Conservation (phyloP, 2,329 filamentous ascomycete species). For the Cercospora zeae-maydis region DNA sequence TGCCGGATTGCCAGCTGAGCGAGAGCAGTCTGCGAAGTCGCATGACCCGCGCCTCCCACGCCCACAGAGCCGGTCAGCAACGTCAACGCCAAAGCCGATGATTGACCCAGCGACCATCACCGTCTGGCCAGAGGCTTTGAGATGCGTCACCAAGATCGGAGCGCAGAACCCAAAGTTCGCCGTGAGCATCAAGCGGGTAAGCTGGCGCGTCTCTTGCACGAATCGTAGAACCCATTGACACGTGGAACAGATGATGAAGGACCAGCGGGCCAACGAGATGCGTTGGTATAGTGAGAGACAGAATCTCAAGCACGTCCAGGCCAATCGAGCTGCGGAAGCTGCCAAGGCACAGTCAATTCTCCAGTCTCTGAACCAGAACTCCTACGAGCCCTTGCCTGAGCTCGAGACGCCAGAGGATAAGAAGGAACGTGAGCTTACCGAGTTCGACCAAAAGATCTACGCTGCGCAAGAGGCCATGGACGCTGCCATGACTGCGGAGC, state of each 20-base stretch:
- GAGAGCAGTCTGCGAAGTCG: neutral
- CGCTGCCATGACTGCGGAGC: conserved; percentile 52
- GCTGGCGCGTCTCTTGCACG: conserved; percentile 9
- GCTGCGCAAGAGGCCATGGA: conserved; percentile 58
- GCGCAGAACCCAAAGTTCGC: conserved; percentile 44
- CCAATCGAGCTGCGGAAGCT: conserved; percentile 28
- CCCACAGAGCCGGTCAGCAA: conserved; percentile 25
- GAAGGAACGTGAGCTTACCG: conserved; percentile 52
- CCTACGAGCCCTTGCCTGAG: conserved; percentile 13
- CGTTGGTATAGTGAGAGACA: conserved; percentile 49
- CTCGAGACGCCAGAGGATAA: conserved; percentile 19
- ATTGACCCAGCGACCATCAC: conserved; percentile 49
- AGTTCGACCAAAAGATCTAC: conserved; percentile 62
- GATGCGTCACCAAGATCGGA: conserved; percentile 48
- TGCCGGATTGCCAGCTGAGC: neutral
- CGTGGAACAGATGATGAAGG: conserved; percentile 53
- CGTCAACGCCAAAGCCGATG: conserved; percentile 25
- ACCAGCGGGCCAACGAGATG: conserved; percentile 60
- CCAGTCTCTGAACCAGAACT: conserved; percentile 26
- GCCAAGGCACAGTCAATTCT: conserved; percentile 35
- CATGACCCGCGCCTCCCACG: conserved; percentile 24
- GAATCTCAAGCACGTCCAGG: conserved; percentile 35
- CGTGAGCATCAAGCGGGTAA: conserved; percentile 40
- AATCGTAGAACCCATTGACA: conserved; percentile 26
- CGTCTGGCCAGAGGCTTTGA: conserved; percentile 47